Conservation (phyloP, 306 rosid genomes). For the Cucurbita ficifolia region DNA sequence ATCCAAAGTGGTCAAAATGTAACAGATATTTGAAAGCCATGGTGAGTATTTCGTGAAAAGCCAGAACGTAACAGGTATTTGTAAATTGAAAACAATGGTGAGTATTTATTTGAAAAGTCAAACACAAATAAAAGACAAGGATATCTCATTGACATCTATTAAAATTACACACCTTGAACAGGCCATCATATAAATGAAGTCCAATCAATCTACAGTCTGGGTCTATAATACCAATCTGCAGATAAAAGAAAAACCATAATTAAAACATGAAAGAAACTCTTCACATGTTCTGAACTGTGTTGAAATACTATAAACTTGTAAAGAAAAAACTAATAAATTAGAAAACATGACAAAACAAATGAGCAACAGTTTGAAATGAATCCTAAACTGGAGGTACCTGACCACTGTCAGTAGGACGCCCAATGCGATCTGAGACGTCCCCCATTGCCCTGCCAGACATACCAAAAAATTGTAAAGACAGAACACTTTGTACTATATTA, state of each 20-base stretch:
- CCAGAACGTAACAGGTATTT: neutral
- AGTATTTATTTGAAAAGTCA: neutral
- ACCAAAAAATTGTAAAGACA: neutral
- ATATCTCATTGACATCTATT: neutral
- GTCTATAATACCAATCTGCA: conserved; percentile 95
- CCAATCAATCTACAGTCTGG: conserved; percentile 97
- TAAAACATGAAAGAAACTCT: neutral
- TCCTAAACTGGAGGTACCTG: conserved; percentile 37
- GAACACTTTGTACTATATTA: neutral
- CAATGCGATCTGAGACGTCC: conserved; percentile 96
- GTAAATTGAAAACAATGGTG: neutral
- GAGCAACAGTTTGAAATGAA: neutral
- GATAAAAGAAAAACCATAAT: neutral
- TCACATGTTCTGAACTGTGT: neutral
- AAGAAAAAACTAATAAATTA: neutral
- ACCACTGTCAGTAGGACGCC: conserved; percentile 93
- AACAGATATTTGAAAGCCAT: neutral
- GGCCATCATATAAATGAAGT: conserved; percentile 91
- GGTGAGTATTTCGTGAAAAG: neutral
- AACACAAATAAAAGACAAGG: neutral
- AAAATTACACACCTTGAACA: conserved; percentile 58
- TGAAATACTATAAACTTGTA: neutral
- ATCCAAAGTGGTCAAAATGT: conserved; percentile 1
- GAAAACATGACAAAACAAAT: neutral
- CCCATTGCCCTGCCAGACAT: conserved; percentile 73